phyloP scores from a whole-genome alignment of 768 basidiomycete genomes.

The Mycena rosella region DNA sequence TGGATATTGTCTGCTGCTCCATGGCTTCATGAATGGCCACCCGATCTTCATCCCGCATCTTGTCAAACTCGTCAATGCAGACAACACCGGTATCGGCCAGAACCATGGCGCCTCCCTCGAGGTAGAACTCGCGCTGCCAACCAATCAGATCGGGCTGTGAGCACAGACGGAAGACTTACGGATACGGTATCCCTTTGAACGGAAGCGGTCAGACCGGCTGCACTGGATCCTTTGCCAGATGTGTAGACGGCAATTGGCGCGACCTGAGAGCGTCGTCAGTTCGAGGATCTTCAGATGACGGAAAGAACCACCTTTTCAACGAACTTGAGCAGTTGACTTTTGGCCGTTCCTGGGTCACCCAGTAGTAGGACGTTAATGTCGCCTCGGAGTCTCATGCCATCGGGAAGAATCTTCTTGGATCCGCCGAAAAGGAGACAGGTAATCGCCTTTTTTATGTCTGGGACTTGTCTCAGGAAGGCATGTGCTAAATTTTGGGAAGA shows the following conservation, averaged over 20 bases:
- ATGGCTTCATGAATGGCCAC: conserved; percentile 99
- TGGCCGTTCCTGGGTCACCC: conserved; percentile 98
- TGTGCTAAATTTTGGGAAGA: neutral
- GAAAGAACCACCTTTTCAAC: conserved; percentile 83
- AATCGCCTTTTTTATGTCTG: conserved; percentile 99
- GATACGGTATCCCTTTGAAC: conserved; percentile 95
- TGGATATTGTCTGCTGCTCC: conserved; percentile 99
- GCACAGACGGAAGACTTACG: conserved; percentile 61
- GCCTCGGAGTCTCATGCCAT: conserved; percentile 96
- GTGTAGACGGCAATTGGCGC: conserved; percentile 99
- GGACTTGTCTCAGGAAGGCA: conserved; percentile 27
- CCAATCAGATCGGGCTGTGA: conserved; percentile 17
- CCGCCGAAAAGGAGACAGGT: conserved; percentile 97
- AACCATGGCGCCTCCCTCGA: conserved; percentile 99
- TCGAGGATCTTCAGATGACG: conserved; percentile 1
- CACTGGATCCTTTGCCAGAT: conserved; percentile 97
- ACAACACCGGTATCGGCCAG: conserved; percentile 98
- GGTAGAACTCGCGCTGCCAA: conserved; percentile 92
- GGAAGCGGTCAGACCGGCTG: conserved; percentile 97
- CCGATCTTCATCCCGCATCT: conserved; percentile 99
- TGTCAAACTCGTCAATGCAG: conserved; percentile 99
- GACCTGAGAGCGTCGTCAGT: conserved; percentile 66
- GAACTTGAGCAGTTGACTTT: conserved; percentile 97
- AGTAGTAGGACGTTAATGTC: conserved; percentile 98
- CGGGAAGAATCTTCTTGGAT: conserved; percentile 96